Evolutionary conservation across 371 early-diverging fungal genomes (phyloP).

Genomic region (Mortierella sp.): DNA sequence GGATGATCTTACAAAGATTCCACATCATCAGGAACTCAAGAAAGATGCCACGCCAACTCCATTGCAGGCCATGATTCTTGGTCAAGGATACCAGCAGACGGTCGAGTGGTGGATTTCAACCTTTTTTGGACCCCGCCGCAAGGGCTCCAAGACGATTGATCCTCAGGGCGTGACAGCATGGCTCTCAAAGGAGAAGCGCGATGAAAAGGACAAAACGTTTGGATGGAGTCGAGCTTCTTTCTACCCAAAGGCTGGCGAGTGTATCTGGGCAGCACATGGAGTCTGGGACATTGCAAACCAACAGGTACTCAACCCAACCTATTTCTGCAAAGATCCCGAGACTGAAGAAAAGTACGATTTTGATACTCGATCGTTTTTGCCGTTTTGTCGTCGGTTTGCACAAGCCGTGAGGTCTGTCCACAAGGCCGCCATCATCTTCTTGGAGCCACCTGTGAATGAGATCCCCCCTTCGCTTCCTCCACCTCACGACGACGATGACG

Average conservation of each 20-base stretch:
- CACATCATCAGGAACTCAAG: slow-evolving; percentile 60
- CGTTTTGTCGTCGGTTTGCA: slow-evolving; percentile 61
- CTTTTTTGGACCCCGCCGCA: slow-evolving; percentile 67
- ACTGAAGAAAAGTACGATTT: slow-evolving; percentile 58
- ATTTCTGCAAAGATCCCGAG: slow-evolving; percentile 64
- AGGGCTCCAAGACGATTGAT: slow-evolving; percentile 57
- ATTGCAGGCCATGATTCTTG: slow-evolving; percentile 71
- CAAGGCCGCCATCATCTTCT: slow-evolving; percentile 66
- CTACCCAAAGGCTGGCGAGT: slow-evolving; percentile 60
- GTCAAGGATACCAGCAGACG: slow-evolving; percentile 62
- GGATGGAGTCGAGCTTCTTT: slow-evolving; percentile 59
- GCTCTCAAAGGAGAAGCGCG: slow-evolving; percentile 54
- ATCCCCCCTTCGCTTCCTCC: slow-evolving; percentile 64
- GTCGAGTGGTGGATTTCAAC: slow-evolving; percentile 70
- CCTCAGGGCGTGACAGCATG: slow-evolving; percentile 63
- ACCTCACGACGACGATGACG: slow-evolving; percentile 48
- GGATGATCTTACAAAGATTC: slow-evolving; percentile 61
- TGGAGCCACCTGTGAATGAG: slow-evolving; percentile 74
- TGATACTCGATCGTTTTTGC: slow-evolving; percentile 62
- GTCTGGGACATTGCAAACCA: slow-evolving; percentile 67
- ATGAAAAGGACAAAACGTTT: slow-evolving; percentile 54
- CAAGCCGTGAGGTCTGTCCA: slow-evolving; percentile 59
- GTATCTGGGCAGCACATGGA: slow-evolving; percentile 78
- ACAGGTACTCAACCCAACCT: slow-evolving; percentile 56
- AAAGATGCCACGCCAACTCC: slow-evolving; percentile 73